These are phyloP conservation scores for Zygoascus sp. DNA, from an alignment of 1,139 yeast species.

Conservation along the genomic window DNA sequence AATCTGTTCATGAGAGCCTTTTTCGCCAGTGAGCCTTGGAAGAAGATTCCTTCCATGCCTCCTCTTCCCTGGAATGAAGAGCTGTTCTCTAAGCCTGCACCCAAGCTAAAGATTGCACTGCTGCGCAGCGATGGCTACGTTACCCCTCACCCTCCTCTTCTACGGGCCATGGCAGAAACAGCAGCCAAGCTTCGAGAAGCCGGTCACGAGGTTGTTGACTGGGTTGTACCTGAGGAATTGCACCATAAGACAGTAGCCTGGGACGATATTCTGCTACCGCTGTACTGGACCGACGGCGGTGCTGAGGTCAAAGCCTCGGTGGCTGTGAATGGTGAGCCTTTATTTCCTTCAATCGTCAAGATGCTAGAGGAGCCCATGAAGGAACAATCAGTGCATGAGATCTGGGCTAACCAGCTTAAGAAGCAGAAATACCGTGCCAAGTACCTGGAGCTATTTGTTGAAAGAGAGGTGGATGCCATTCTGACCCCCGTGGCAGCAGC, in stretches of 20 bases:
- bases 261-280: constrained; percentile 14
- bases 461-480: constrained; percentile 36
- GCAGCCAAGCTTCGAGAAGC: constrained; percentile 25
- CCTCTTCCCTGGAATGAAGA: constrained; percentile 35
- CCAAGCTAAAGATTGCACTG: constrained; percentile 35
- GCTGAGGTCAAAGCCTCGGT: constrained; percentile 7
- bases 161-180: constrained; percentile 30
- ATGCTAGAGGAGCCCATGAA: constrained; percentile 7
- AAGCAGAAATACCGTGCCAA: constrained; percentile 19
- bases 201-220: constrained; percentile 39
- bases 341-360: constrained; percentile 7
- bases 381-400: constrained; percentile 9
- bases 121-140: constrained; percentile 32
- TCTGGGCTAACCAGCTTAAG: constrained; percentile 10
- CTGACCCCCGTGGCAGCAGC: constrained; percentile 34
- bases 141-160: constrained; percentile 43
- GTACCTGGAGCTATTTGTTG: constrained; percentile 28
- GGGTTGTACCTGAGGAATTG: constrained; percentile 6
- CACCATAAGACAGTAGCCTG: constrained; percentile 11
- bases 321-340: constrained; percentile 3
- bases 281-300: constrained; percentile 15
- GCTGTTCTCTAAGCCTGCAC: constrained; percentile 38
- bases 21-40: constrained; percentile 17
- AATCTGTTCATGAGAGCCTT: constrained; percentile 16
- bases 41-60: constrained; percentile 13